Percentiles rank a stretch among this genome's conserved stretches.
phyloP scores from a whole-genome alignment of 2,329 filamentous ascomycete genomes.

The Arachnomyces sp. region DNA sequence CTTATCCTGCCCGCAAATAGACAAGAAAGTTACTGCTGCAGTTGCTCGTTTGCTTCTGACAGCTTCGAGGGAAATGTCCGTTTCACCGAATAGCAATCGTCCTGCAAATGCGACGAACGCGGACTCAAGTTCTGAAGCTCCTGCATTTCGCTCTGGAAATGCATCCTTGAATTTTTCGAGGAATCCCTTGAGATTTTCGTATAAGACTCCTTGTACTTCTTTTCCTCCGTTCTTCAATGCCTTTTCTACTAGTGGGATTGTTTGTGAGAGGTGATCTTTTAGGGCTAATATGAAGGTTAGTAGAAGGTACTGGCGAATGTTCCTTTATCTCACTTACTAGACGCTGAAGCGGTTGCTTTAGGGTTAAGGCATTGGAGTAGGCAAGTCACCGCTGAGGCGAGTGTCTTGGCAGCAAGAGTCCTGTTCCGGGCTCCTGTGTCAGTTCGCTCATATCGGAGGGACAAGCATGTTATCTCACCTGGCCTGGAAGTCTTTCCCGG shows the following conservation, averaged over 20 bases:
- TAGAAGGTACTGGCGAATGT: slow-evolving; percentile 10
- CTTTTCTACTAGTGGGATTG: slow-evolving; percentile 22
- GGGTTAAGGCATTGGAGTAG: slow-evolving; percentile 31
- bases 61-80: slow-evolving; percentile 28
- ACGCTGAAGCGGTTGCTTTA: slow-evolving; percentile 13
- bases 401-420: slow-evolving; percentile 22
- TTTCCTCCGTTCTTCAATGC: slow-evolving; percentile 25
- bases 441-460: not conserved
- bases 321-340: slow-evolving; percentile 20
- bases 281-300: slow-evolving; percentile 16
- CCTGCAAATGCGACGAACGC: slow-evolving; percentile 22
- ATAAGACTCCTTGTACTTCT: slow-evolving; percentile 27
- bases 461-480: slow-evolving; percentile 4
- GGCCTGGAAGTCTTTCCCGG: slow-evolving; percentile 34
- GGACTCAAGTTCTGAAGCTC: slow-evolving; percentile 14
- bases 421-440: slow-evolving; percentile 13
- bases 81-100: slow-evolving; percentile 24
- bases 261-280: slow-evolving; percentile 22
- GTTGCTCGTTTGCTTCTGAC: slow-evolving; percentile 32
- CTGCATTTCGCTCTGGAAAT: slow-evolving; percentile 10
- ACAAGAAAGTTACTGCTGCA: slow-evolving; percentile 25
- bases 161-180: slow-evolving; percentile 24
- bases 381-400: slow-evolving; percentile 32
- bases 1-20: slow-evolving; percentile 17
- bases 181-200: slow-evolving; percentile 26